Evolutionary conservation across 148 eudicot species (phyloP), one percentile per base, ranked within the genome.

Genomic region (Amaranthus hypochondriacus): DNA sequence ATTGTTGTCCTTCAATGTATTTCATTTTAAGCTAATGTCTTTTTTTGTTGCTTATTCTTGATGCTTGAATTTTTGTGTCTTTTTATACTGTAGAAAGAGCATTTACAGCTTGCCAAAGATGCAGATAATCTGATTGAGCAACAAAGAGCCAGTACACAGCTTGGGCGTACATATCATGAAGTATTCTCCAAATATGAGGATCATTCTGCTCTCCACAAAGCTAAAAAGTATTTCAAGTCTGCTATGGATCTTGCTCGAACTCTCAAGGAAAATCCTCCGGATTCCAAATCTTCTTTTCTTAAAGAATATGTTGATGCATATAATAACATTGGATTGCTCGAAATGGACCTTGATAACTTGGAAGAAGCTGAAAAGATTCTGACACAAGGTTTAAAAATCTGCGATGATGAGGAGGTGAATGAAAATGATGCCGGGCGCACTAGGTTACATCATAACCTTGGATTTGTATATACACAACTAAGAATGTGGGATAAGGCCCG

Each of bases 81-180:
- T 10, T 28, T 52, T 70, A 61, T 53, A 48, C 60, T 78, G 56
- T 78, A 96, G 99, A 92, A 86, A 83, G 92, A 86, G 82, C 99
- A 96, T 85, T 77, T 92, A 74, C 86, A 86, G 78, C 89, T 92
- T 48, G 99, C 99, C 61, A 85, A 85, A 75, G 89, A 86, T 50
- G 81, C 81, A 63, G 75, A 85, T 72, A 96, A 92, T 77, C 82
- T 87, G 39, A 80, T 84, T 78, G 99, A 96, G 89, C 97, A 96
- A 75, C 99, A 96, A 83, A 84, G 99, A 87, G 99, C 99, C 43
- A 80, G 79, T 82, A 96, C 99, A 57, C 99, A 96, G 83, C 94
- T 96, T 73, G 99, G 94, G 64, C 89, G 99, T 78, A 90, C 97
- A 49, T 96, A 96, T 84, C 89, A 96, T 73, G 97, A 92, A 81